Evolutionary conservation across 1,284 basidiomycete species (phyloP).

Genomic region (Ceratobasidium sp.): DNA sequence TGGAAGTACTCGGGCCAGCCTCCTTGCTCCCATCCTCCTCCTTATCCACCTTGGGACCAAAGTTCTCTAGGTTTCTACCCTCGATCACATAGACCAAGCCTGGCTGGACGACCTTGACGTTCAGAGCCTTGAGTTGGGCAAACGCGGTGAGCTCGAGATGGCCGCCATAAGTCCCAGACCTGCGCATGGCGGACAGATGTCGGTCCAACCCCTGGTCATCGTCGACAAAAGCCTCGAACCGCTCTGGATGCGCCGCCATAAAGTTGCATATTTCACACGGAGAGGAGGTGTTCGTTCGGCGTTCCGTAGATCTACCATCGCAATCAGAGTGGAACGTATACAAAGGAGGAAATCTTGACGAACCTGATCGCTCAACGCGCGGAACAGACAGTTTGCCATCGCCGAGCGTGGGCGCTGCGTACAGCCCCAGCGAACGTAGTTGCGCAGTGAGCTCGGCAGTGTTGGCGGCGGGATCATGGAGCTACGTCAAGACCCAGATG

Average conservation of each 20-base stretch:
- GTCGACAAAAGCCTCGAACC: slow-evolving; percentile 89
- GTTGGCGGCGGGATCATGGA: slow-evolving; percentile 69
- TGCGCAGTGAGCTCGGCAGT: slow-evolving; percentile 70
- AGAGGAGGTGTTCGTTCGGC: slow-evolving; percentile 67
- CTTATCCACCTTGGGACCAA: slow-evolving; percentile 58
- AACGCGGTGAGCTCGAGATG: slow-evolving; percentile 91
- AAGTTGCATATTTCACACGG: slow-evolving; percentile 82
- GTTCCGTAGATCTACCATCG: slow-evolving; percentile 81
- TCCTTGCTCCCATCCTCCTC: slow-evolving; percentile 28
- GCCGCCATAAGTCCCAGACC: slow-evolving; percentile 83
- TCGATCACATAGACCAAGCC: slow-evolving; percentile 84
- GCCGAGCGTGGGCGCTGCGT: slow-evolving; percentile 78
- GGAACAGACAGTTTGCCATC: slow-evolving; percentile 91
- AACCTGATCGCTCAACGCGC: slow-evolving; percentile 71
- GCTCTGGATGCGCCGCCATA: slow-evolving; percentile 71
- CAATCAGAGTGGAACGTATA: background rate
- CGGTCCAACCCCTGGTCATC: slow-evolving; percentile 77
- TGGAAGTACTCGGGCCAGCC: slow-evolving; percentile 34
- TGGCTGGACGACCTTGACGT: slow-evolving; percentile 92
- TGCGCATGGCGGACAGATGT: slow-evolving; percentile 77
- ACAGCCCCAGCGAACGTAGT: slow-evolving; percentile 73
- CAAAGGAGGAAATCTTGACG: slow-evolving; percentile 5
- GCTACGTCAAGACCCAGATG: slow-evolving; percentile 44
- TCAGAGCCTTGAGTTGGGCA: slow-evolving; percentile 75
- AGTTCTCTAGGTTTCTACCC: slow-evolving; percentile 47